These are phyloP conservation scores for Moesziomyces parantarcticus DNA, from an alignment of 1,284 basidiomycete species.

Conservation along the genomic window DNA sequence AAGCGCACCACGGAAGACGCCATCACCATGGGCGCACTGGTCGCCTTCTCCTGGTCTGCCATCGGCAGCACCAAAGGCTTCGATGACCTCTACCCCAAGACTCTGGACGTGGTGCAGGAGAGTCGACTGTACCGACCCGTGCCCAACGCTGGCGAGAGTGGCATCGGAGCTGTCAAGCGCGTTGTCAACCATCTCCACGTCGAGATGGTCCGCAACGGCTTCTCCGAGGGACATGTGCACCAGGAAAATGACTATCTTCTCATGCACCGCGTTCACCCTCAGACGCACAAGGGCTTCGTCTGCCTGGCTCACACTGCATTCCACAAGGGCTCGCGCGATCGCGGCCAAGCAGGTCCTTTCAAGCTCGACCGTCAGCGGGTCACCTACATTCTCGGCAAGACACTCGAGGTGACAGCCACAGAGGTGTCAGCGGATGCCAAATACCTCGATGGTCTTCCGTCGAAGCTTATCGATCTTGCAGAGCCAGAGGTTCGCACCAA, in stretches of 20 bases:
- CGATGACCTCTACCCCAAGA: constrained; percentile 61
- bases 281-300: constrained; percentile 60
- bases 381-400: constrained; percentile 56
- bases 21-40: constrained; percentile 63
- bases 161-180: constrained; percentile 55
- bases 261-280: constrained; percentile 61
- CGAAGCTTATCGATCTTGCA: constrained; percentile 54
- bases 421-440: constrained; percentile 31
- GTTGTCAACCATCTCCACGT: constrained; percentile 61
- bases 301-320: constrained; percentile 61
- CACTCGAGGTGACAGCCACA: constrained; percentile 46
- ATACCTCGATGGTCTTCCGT: constrained; percentile 48
- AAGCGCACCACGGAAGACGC: constrained; percentile 63
- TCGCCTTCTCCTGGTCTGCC: constrained; percentile 63
- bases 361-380: constrained; percentile 53
- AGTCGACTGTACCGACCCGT: constrained; percentile 50
- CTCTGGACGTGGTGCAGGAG: constrained; percentile 58
- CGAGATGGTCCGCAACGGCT: constrained; percentile 61
- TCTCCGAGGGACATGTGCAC: constrained; percentile 59
- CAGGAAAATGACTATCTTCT: constrained; percentile 61
- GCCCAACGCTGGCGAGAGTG: constrained; percentile 42
- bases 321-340: constrained; percentile 46
- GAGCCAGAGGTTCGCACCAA: constrained; percentile 41
- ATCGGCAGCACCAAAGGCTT: constrained; percentile 63
- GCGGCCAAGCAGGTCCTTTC: constrained; percentile 56